phyloP scores from a whole-genome alignment of 139 green algal genomes.

The Haematococcus lacustris region DNA sequence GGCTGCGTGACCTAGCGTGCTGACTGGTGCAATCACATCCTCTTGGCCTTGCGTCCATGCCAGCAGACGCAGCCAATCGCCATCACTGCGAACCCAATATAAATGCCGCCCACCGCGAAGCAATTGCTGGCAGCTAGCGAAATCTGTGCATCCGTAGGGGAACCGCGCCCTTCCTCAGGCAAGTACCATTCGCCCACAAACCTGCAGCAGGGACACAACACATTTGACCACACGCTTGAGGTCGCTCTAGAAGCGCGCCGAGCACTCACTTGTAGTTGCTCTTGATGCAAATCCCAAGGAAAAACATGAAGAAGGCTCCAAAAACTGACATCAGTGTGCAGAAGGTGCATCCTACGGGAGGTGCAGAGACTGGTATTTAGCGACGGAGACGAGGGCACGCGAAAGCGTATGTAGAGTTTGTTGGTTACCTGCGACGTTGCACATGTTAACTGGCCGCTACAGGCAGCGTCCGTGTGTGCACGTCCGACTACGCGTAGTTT shows the following conservation, averaged over 20 bases:
- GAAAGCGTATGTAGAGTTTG: too few relatives aligned
- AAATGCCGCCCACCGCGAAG: conserved; percentile 40
- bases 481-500: too few relatives aligned
- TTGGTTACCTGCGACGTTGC: too few relatives aligned
- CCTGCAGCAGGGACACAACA: conserved; percentile 10
- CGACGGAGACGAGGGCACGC: too few relatives aligned
- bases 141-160: conserved; percentile 32
- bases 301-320: conserved; percentile 33
- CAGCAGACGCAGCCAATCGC: conserved; percentile 16
- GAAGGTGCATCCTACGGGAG: conserved; percentile 21
- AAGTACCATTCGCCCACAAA: conserved; percentile 59
- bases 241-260: background rate
- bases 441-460: too few relatives aligned
- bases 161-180: conserved; percentile 5
- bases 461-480: too few relatives aligned
- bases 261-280: conserved; percentile 34
- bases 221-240: background rate
- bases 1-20: too few relatives aligned
- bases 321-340: conserved; percentile 31
- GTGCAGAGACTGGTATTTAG: too few relatives aligned
- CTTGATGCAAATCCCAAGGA: conserved; percentile 19
- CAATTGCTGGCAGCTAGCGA: conserved; percentile 28
- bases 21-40: background rate
- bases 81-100: conserved; percentile 32
- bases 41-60: conserved; percentile 1